Evolutionary conservation across 2,329 filamentous ascomycete genomes (phyloP).

Genomic region (Hymenoscyphus fraxineus): DNA sequence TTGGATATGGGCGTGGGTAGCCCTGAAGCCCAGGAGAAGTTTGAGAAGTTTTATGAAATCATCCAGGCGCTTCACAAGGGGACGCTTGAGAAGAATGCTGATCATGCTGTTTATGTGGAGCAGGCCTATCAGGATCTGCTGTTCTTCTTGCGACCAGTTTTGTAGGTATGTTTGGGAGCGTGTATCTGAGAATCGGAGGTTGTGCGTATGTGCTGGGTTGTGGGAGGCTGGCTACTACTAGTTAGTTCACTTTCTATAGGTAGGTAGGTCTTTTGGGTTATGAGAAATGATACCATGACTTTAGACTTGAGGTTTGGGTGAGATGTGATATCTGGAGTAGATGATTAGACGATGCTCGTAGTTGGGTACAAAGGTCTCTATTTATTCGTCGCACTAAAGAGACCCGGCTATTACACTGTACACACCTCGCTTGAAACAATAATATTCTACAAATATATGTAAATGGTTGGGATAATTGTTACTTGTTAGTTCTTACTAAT

Average conservation of each 20-base stretch:
- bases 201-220: background rate
- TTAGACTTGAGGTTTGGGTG: background rate
- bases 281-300: background rate
- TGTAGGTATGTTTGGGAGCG: conserved; percentile 35
- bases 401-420: too few relatives aligned
- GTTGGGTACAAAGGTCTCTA: too few relatives aligned
- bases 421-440: too few relatives aligned
- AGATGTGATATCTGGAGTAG: background rate
- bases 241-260: background rate
- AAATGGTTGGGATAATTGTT: too few relatives aligned
- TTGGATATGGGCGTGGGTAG: conserved; percentile 27
- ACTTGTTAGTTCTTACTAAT: too few relatives aligned
- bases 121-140: conserved; percentile 53
- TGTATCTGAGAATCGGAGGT: background rate
- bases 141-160: conserved; percentile 48
- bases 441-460: too few relatives aligned
- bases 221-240: background rate
- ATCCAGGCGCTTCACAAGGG: conserved; percentile 49
- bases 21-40: conserved; percentile 15
- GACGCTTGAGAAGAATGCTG: conserved; percentile 31
- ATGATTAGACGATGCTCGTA: too few relatives aligned
- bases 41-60: conserved; percentile 43
- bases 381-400: too few relatives aligned
- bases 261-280: background rate
- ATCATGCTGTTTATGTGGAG: conserved; percentile 40